A percentile compares a stretch with the other conserved stretches of the same genome.
Conservation (phyloP, 108 stramenopile genomes). For the Fragilaria radians region DNA sequence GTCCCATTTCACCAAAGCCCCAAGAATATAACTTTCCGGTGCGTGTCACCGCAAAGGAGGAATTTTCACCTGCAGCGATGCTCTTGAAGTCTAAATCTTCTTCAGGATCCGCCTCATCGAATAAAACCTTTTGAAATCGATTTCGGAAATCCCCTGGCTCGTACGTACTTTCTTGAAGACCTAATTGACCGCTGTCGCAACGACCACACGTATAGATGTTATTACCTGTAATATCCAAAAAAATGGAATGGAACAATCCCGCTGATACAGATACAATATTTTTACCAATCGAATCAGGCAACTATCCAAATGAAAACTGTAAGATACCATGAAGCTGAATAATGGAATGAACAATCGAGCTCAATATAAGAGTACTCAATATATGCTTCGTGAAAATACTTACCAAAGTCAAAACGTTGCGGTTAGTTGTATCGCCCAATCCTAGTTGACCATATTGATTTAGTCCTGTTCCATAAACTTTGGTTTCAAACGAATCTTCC, state of each 20-base stretch:
- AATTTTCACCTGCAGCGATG: slow-evolving; percentile 33
- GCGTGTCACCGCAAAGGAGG: slow-evolving; percentile 56
- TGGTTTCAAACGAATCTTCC: slow-evolving; percentile 9
- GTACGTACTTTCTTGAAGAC: slow-evolving; percentile 26
- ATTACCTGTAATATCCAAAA: slow-evolving; percentile 47
- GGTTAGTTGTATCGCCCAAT: slow-evolving; percentile 48
- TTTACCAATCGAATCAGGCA: slow-evolving; percentile 55
- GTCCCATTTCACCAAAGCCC: slow-evolving; percentile 69
- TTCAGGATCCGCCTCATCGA: too few relatives aligned
- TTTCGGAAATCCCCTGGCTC: slow-evolving; percentile 21
- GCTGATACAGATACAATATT: slow-evolving; percentile 57
- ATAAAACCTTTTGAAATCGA: slow-evolving; percentile 34
- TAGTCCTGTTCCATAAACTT: slow-evolving; percentile 71
- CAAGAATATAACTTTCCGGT: slow-evolving; percentile 81
- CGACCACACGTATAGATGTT: slow-evolving; percentile 74
- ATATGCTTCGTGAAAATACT: too few relatives aligned
- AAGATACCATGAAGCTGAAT: too few relatives aligned
- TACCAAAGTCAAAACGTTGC: slow-evolving; percentile 27
- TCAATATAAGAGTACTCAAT: too few relatives aligned
- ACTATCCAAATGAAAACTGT: too few relatives aligned
- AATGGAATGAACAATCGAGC: too few relatives aligned
- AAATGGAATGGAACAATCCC: slow-evolving; percentile 71
- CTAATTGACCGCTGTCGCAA: slow-evolving; percentile 82
- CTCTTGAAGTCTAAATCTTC: slow-evolving; percentile 2
- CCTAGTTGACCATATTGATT: slow-evolving; percentile 94